A percentile compares a stretch with the other conserved stretches of the same genome.
Conservation (phyloP, 192 early-diverging fungal species). For the Umbelopsis ramanniana region DNA sequence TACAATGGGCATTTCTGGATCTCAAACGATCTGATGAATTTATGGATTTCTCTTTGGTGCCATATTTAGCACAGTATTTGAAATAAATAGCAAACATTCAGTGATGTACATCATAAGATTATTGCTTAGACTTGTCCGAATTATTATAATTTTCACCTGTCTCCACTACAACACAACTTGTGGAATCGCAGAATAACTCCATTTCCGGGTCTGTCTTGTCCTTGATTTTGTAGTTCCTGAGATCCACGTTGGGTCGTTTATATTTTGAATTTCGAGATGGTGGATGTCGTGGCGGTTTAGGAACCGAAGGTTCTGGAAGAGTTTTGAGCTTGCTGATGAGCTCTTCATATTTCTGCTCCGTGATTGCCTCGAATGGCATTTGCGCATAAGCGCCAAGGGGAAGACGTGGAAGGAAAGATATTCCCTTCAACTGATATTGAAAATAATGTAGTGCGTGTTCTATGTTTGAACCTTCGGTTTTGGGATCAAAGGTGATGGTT, state of each 20-base stretch:
- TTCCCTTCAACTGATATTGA: slow-evolving; percentile 54
- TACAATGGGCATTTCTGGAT: neutral
- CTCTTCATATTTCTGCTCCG: slow-evolving; percentile 34
- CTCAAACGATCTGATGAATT: neutral
- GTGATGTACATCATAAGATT: neutral
- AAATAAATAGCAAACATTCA: neutral
- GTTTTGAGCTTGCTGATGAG: slow-evolving; percentile 28
- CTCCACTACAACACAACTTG: slow-evolving; percentile 20
- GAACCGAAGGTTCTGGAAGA: slow-evolving; percentile 14
- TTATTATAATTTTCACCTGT: slow-evolving; percentile 9
- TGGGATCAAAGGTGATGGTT: slow-evolving; percentile 53
- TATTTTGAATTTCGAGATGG: neutral
- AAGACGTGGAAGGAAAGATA: slow-evolving; percentile 48
- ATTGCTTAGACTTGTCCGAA: neutral
- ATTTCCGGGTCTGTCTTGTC: slow-evolving; percentile 28
- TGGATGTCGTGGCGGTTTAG: slow-evolving; percentile 1
- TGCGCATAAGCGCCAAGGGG: slow-evolving; percentile 45
- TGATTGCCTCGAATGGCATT: slow-evolving; percentile 55
- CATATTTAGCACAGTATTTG: neutral
- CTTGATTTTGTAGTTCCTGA: neutral
- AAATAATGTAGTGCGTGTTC: slow-evolving; percentile 47
- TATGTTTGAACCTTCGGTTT: slow-evolving; percentile 33
- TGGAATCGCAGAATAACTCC: slow-evolving; percentile 27
- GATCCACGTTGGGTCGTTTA: slow-evolving; percentile 1
- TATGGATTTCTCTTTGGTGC: neutral